These are phyloP conservation scores for Spinacia oleracea DNA, from an alignment of 179 eudicot genomes.

Conservation along the genomic window DNA sequence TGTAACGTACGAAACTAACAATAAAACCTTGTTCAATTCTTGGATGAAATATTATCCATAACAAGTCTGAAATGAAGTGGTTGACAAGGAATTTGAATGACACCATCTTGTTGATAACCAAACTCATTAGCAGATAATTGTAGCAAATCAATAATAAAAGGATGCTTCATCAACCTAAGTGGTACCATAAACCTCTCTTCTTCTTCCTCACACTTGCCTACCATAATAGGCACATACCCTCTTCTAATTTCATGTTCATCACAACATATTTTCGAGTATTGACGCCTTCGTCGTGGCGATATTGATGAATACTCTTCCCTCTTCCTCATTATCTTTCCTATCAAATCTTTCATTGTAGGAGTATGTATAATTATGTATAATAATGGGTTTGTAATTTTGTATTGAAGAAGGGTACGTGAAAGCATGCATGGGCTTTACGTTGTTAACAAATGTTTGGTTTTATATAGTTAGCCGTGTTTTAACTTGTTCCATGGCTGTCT, in stretches of 20 bases:
- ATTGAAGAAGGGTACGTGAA: too few species aligned
- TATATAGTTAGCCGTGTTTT: too few species aligned
- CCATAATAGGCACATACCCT: constrained; percentile 36
- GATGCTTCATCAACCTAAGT: constrained; percentile 29
- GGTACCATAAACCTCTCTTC: constrained; percentile 38
- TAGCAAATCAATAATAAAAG: constrained; percentile 29
- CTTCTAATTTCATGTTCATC: constrained; percentile 17
- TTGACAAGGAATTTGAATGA: constrained; percentile 30
- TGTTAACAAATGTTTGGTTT: too few species aligned
- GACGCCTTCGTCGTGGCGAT: constrained; percentile 25
- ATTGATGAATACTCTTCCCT: constrained; percentile 5
- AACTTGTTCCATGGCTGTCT: too few species aligned
- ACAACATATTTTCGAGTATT: constrained; percentile 9
- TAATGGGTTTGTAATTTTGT: neutral
- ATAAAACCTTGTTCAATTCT: too few species aligned
- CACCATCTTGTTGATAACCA: constrained; percentile 35
- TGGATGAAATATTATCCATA: constrained; percentile 8
- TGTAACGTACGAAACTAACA: too few species aligned
- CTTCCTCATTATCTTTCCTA: constrained; percentile 25
- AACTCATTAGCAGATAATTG: constrained; percentile 30
- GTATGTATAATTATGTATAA: too few species aligned
- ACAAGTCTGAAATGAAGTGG: constrained; percentile 23
- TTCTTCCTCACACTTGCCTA: constrained; percentile 20
- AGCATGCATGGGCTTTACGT: too few species aligned
- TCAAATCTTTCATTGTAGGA: constrained; percentile 17